These are phyloP conservation scores for Claviceps capensis DNA, from an alignment of 2,329 filamentous ascomycete species.

Conservation along the genomic window DNA sequence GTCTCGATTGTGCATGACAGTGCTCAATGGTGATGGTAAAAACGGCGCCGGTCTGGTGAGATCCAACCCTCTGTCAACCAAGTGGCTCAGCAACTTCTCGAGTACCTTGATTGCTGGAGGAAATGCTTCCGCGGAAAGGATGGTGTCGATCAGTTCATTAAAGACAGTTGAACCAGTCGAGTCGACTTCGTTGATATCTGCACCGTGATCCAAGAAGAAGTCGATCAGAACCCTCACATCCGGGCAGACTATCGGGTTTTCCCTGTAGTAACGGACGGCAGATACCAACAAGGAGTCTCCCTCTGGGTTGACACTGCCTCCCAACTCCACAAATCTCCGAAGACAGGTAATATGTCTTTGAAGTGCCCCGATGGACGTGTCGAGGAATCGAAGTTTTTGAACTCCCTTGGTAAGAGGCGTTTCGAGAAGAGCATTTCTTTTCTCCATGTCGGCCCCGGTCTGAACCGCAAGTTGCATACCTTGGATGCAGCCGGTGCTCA, in stretches of 20 bases:
- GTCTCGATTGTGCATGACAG: background rate
- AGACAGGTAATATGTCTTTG: background rate
- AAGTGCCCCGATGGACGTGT: too few species aligned
- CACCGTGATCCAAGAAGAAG: background rate
- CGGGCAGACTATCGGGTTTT: background rate
- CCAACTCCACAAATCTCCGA: background rate
- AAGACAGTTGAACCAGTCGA: background rate
- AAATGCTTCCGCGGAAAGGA: background rate
- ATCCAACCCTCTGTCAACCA: background rate
- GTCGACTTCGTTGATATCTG: background rate
- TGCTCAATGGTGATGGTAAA: background rate
- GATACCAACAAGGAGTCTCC: background rate
- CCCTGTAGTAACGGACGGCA: background rate
- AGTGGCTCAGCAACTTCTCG: background rate
- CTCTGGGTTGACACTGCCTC: background rate
- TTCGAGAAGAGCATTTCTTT: background rate
- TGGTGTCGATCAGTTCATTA: background rate
- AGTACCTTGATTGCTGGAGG: background rate
- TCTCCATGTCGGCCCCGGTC: background rate
- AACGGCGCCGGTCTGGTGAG: background rate
- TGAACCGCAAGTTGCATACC: background rate
- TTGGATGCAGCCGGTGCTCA: background rate
- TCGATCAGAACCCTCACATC: background rate
- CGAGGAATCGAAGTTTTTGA: background rate
- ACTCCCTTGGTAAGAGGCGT: background rate